These are phyloP conservation scores for Cladosporium sp. DNA, from an alignment of 2,329 filamentous ascomycete species.

Conservation along the genomic window DNA sequence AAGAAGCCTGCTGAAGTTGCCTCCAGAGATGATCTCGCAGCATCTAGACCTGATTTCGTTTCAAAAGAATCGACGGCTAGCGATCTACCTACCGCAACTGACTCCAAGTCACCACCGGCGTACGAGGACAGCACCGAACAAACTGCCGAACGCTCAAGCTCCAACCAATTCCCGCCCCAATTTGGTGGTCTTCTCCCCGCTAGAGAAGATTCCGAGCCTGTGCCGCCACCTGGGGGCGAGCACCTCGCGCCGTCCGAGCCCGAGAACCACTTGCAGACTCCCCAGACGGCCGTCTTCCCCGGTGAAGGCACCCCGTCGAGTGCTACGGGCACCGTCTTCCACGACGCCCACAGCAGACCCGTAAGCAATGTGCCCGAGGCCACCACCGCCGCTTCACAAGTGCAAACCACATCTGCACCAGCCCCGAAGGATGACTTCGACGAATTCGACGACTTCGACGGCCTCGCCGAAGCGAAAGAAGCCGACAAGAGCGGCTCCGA, in stretches of 20 bases:
- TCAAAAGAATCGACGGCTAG: conserved; percentile 31
- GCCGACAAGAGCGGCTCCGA: conserved; percentile 69
- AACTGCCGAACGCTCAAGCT: conserved; percentile 24
- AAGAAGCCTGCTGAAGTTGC: conserved; percentile 4
- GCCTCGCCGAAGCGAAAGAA: conserved; percentile 79
- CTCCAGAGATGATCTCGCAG: conserved; percentile 5
- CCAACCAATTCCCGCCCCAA: conserved; percentile 47
- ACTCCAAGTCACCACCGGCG: conserved; percentile 56
- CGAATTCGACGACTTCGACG: conserved; percentile 78
- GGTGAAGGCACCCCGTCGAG: neutral
- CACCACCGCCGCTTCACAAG: conserved; percentile 13
- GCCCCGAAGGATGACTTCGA: conserved; percentile 55
- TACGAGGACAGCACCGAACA: conserved; percentile 45
- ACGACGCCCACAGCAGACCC: conserved; percentile 27
- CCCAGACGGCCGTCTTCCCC: conserved; percentile 12
- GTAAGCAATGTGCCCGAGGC: conserved; percentile 24
- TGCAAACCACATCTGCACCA: conserved; percentile 13
- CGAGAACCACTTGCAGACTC: conserved; percentile 4
- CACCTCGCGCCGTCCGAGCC: neutral
- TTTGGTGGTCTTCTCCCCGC: conserved; percentile 54
- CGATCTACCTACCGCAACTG: conserved; percentile 48
- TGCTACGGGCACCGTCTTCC: conserved; percentile 17
- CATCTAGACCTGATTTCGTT: conserved; percentile 12
- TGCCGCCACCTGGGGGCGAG: conserved; percentile 12
- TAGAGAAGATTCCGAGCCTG: conserved; percentile 48